Evolutionary conservation across 2,329 filamentous ascomycete species (phyloP).

Genomic region (Dactylellina haptotyla): DNA sequence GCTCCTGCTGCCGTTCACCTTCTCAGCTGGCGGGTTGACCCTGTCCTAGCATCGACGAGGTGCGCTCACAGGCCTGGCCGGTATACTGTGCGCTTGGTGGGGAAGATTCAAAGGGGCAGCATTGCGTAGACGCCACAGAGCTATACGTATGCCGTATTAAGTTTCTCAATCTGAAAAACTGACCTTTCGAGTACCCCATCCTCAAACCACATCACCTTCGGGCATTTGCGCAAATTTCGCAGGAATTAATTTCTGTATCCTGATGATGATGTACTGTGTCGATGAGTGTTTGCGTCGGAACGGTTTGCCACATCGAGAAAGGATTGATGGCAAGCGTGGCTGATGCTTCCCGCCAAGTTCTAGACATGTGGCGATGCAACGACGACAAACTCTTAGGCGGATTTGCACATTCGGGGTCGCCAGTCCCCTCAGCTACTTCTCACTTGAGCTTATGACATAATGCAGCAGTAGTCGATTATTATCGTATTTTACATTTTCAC

Average conservation of each 20-base stretch:
- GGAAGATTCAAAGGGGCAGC: conserved; percentile 19
- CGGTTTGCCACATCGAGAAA: conserved; percentile 28
- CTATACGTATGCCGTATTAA: conserved; percentile 34
- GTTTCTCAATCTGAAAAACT: too few relatives aligned
- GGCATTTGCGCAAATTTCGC: not conserved
- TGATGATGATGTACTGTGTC: not conserved
- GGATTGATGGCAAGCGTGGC: conserved; percentile 20
- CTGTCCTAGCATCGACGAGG: too few relatives aligned
- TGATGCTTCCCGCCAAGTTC: conserved; percentile 17
- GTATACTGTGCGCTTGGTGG: conserved; percentile 31
- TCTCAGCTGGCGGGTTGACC: too few relatives aligned
- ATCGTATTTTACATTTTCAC: conserved; percentile 18
- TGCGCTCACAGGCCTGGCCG: too few relatives aligned
- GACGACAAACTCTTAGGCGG: not conserved
- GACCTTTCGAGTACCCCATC: too few relatives aligned
- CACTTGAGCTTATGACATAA: not conserved
- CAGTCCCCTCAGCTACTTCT: not conserved
- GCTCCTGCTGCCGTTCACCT: conserved; percentile 9
- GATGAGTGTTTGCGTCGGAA: conserved; percentile 1
- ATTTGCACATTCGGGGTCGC: conserved; percentile 4
- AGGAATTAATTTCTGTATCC: not conserved
- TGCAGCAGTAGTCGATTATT: conserved; percentile 4
- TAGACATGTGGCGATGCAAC: conserved; percentile 8
- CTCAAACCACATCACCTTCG: too few relatives aligned
- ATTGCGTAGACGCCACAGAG: conserved; percentile 44